Percentiles rank a stretch among this genome's conserved stretches.
Conservation (phyloP, 225 moss, liverwort and hornwort species). For the Bryoerythrophyllum caledonicum region DNA sequence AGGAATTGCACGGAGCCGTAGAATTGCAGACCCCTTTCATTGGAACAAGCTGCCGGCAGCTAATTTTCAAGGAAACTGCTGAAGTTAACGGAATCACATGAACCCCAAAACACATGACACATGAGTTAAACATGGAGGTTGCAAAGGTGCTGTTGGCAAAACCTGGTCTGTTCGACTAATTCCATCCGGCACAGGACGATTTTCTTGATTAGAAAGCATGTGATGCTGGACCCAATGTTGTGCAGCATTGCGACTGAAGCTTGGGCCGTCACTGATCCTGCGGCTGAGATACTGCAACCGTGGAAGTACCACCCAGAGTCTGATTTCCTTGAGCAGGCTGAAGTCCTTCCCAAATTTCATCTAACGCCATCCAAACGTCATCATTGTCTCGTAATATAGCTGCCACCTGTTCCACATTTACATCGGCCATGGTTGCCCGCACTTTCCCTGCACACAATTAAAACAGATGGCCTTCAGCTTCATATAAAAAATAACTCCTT, state of each 20-base stretch:
- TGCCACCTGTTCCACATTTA: constrained; percentile 82
- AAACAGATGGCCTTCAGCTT: constrained; percentile 15
- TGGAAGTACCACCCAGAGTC: constrained; percentile 15
- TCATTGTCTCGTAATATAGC: constrained; percentile 84
- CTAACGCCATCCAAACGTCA: constrained; percentile 52
- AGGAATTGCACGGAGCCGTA: too few relatives aligned
- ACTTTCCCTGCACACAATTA: constrained; percentile 28
- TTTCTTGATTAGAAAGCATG: constrained; percentile 28
- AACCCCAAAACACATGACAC: too few relatives aligned
- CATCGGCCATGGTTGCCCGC: constrained; percentile 50
- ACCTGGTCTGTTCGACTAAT: constrained; percentile 23
- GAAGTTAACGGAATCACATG: too few relatives aligned
- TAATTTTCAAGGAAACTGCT: too few relatives aligned
- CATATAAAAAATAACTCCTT: constrained; percentile 10
- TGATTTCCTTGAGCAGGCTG: constrained; percentile 29
- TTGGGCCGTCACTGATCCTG: constrained; percentile 25
- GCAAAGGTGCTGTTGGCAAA: constrained; percentile 20
- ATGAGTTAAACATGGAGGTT: too few relatives aligned
- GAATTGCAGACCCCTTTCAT: too few relatives aligned
- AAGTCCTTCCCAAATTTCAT: constrained; percentile 33
- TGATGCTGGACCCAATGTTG: constrained; percentile 22
- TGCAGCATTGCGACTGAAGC: constrained; percentile 29
- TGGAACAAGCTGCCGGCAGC: too few relatives aligned
- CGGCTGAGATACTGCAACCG: constrained; percentile 19
- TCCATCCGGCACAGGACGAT: constrained; percentile 7